These are phyloP conservation scores for Metschnikowia drakensbergensis DNA, from an alignment of 805 yeast genomes.

Conservation along the genomic window DNA sequence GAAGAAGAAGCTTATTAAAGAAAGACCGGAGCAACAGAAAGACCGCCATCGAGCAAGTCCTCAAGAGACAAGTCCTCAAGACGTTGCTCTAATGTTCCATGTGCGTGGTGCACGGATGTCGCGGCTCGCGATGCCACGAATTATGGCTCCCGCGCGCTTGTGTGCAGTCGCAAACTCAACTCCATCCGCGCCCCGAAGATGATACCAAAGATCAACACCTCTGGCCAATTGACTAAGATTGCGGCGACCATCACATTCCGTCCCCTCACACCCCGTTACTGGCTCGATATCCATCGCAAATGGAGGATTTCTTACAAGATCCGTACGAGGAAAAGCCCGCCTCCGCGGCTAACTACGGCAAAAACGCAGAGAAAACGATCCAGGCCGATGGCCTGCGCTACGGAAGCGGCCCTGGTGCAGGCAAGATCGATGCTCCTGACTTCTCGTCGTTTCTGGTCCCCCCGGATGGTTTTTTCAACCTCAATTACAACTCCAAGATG, in stretches of 20 bases:
- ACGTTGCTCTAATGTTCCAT: too few species aligned
- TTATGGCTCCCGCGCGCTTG: neutral
- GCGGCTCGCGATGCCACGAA: neutral
- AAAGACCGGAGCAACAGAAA: too few species aligned
- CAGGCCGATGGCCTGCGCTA: neutral
- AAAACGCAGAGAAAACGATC: neutral
- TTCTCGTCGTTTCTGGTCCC: neutral
- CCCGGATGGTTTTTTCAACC: neutral
- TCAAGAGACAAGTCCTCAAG: too few species aligned
- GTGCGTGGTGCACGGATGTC: neutral
- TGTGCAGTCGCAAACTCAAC: neutral
- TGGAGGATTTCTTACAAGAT: slow-evolving; percentile 13
- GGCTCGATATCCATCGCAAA: neutral
- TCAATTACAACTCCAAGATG: neutral
- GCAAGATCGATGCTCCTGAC: neutral
- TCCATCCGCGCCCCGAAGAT: neutral
- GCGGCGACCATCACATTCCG: too few species aligned
- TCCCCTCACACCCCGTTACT: too few species aligned
- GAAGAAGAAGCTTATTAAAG: too few species aligned
- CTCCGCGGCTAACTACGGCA: neutral
- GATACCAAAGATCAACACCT: neutral
- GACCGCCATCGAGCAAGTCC: too few species aligned
- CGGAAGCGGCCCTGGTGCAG: neutral
- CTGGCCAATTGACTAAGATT: neutral
- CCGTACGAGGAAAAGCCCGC: slow-evolving; percentile 10